Base-by-base conservation (phyloP, 1,284 basidiomycete genomes). In the Somion occarium region DNA sequence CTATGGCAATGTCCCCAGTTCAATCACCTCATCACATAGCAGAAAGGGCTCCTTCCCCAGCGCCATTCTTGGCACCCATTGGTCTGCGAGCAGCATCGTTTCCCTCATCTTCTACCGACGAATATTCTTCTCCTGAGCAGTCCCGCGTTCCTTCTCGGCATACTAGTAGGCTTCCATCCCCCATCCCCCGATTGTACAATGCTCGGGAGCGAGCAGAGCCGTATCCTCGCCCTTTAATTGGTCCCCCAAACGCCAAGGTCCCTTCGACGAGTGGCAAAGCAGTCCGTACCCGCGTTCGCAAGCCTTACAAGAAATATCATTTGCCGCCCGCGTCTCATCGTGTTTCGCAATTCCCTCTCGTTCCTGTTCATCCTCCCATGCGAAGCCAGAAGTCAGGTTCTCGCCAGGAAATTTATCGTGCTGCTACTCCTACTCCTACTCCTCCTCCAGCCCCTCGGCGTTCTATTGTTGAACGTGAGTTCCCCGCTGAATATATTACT, bases 391-490 rank as follows among this genome's bases (percentile, higher is more conserved):
- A 20, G 44, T 7, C 15, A 34, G 7, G 15, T 34, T 15, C 30
- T 34, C 30, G 30, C 30, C 7, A 34, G 30, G 15, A 7, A 34
- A 7, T 7, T 15, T 7, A 7, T 34, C 7, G 4, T 46, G 22
- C 18, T 26, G 22, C 44, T 7, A 24, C 22, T 3, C n/a, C n/a
- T 22, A 15, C 7, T 5, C 19, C 5, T 13, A 25, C 15, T 25
- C 5, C 43, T 23, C 11, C 22, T 46, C 44, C 44, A 3, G 44
- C 30, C 13, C 44, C 44, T 27, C 44, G 25, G 25, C 22, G 44
- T 12, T 25, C 44, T 9, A 46, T 13, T n/a, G 15, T 46, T 26
- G 44, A 46, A 46, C 44, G 44, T 46, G 25, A 46, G 44, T 27
- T 22, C 18, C 39, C 20, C 5, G 5, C 19, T 42, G 3, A 3